These are phyloP conservation scores for Ogataea methylovora DNA, from an alignment of 805 yeast species.

Conservation along the genomic window DNA sequence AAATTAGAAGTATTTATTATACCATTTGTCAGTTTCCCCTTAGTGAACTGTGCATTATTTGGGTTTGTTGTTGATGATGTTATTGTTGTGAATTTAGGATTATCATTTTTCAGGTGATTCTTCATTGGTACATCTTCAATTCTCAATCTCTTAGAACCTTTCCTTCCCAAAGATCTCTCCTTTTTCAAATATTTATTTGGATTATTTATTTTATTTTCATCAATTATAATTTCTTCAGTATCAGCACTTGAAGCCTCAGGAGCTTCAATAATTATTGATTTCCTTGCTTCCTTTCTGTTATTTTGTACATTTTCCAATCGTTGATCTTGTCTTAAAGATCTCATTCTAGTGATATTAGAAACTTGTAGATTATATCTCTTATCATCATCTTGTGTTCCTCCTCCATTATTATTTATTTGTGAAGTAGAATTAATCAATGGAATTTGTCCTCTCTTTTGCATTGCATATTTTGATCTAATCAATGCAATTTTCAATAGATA, in stretches of 20 bases:
- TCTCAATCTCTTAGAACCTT: slow-evolving; percentile 22
- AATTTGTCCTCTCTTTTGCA: slow-evolving; percentile 28
- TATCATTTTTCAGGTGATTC: slow-evolving; percentile 1
- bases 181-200: slow-evolving; percentile 10
- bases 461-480: slow-evolving; percentile 59
- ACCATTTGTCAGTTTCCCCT: slow-evolving; percentile 21
- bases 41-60: neutral
- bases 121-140: slow-evolving; percentile 19
- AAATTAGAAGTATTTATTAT: slow-evolving; percentile 63
- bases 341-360: slow-evolving; percentile 66
- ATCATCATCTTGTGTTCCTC: neutral
- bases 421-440: neutral
- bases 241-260: slow-evolving; percentile 40
- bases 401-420: slow-evolving; percentile 1
- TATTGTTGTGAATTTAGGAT: slow-evolving; percentile 4
- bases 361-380: slow-evolving; percentile 37
- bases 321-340: slow-evolving; percentile 66
- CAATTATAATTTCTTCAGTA: slow-evolving; percentile 10
- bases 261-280: slow-evolving; percentile 58
- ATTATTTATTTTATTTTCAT: slow-evolving; percentile 1
- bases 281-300: slow-evolving; percentile 51
- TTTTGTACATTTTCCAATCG: slow-evolving; percentile 40
- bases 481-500: slow-evolving; percentile 80
- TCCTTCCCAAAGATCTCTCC: slow-evolving; percentile 16
- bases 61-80: neutral